Evolutionary conservation across 2,329 filamentous ascomycete genomes (phyloP).

Genomic region (Neophaeococcomyces aloes): DNA sequence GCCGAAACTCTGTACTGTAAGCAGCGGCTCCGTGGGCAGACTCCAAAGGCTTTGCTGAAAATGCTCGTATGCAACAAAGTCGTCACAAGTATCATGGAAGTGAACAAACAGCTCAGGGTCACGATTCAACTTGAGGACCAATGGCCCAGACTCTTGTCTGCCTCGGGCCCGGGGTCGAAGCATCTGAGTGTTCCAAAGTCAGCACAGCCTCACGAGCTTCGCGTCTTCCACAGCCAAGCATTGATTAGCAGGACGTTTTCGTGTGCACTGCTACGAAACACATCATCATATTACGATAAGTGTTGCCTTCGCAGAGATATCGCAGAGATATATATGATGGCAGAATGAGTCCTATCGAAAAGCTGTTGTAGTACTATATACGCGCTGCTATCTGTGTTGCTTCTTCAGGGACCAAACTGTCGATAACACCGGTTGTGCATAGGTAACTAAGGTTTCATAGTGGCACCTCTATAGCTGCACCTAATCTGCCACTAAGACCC

Average conservation of each 20-base stretch:
- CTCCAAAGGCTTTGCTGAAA: no score
- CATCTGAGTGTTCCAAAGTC: no score
- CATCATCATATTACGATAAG: constrained; percentile 5
- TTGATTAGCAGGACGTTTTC: neutral
- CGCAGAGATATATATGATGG: neutral
- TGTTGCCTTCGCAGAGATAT: neutral
- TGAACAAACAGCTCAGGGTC: no score
- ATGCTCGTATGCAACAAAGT: no score
- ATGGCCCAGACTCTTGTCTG: no score
- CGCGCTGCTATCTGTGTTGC: neutral
- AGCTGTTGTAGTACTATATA: neutral
- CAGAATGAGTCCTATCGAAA: neutral
- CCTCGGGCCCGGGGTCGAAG: no score
- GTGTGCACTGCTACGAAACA: neutral
- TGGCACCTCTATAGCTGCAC: neutral
- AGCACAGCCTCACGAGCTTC: constrained; percentile 3
- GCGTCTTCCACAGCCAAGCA: constrained; percentile 5
- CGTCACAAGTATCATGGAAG: no score
- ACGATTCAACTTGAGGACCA: no score
- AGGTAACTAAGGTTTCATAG: neutral
- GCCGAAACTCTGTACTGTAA: no score
- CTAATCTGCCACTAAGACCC: neutral
- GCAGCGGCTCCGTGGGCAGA: no score
- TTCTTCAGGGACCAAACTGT: neutral
- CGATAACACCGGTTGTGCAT: neutral